Evolutionary conservation across 331 rosid species (phyloP).

Genomic region (Pyrus hybrid): DNA sequence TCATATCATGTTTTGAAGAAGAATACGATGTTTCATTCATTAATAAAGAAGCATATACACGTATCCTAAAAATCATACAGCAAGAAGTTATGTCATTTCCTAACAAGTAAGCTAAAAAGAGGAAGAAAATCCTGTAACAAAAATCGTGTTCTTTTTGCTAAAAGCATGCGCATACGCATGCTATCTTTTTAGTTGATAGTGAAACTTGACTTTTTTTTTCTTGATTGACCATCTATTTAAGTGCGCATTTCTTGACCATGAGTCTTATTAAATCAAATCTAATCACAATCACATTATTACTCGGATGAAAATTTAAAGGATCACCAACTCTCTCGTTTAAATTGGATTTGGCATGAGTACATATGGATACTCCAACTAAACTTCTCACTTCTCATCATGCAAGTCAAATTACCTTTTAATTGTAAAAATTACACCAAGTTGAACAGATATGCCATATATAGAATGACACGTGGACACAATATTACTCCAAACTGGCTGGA

Average conservation of each 20-base stretch:
- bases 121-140: not conserved
- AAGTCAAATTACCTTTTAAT: constrained; percentile 20
- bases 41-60: too few relatives aligned
- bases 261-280: not conserved
- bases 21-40: too few relatives aligned
- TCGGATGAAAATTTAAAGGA: constrained; percentile 11
- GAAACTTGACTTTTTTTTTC: not conserved
- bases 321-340: constrained; percentile 11
- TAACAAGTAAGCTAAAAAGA: not conserved
- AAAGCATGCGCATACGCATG: constrained; percentile 44
- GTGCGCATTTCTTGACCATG: constrained; percentile 36
- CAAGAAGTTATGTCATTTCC: not conserved
- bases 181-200: not conserved
- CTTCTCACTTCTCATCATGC: not conserved
- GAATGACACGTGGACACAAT: constrained; percentile 21
- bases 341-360: constrained; percentile 43
- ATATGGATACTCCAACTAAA: constrained; percentile 22
- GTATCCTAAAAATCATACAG: too few relatives aligned
- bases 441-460: constrained; percentile 10
- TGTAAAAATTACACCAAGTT: not conserved
- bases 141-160: not conserved
- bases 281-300: constrained; percentile 28
- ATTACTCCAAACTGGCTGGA: not conserved
- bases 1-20: too few relatives aligned
- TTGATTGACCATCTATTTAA: constrained; percentile 30